Conservation (phyloP, 495 filamentous ascomycete genomes). For the Penicillium nucicola region DNA sequence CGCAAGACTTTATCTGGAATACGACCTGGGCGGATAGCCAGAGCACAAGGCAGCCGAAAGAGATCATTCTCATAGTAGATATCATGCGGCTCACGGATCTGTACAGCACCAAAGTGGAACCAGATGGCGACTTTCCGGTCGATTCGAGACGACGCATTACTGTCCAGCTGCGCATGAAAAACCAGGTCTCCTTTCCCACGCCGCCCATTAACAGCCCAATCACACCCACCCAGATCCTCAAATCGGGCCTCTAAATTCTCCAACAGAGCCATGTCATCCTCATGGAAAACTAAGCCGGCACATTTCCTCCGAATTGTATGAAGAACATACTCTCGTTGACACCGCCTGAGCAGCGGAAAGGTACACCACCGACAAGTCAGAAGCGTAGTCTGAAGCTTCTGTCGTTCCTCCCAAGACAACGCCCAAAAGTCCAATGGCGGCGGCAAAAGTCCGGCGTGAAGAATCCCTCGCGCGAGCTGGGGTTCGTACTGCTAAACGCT, state of each 20-base stretch:
- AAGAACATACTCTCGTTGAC: constrained; percentile 37
- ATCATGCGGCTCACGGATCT: constrained; percentile 24
- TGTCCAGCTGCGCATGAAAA: constrained; percentile 15
- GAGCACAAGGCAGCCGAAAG: constrained; percentile 31
- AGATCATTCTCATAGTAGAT: constrained; percentile 26
- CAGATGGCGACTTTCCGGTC: constrained; percentile 32
- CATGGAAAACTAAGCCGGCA: constrained; percentile 17
- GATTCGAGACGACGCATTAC: constrained; percentile 1
- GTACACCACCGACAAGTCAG: constrained; percentile 47
- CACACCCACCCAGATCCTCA: constrained; percentile 13
- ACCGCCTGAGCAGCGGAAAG: constrained; percentile 35
- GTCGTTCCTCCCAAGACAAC: constrained; percentile 19
- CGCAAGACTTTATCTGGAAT: constrained; percentile 42
- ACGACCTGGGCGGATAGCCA: constrained; percentile 15
- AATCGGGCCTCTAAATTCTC: constrained; percentile 18
- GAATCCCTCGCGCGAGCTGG: constrained; percentile 26
- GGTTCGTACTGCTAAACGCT: constrained; percentile 37
- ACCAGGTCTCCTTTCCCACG: constrained; percentile 32
- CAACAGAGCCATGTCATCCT: constrained; percentile 18
- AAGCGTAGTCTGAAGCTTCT: constrained; percentile 29
- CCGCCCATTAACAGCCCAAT: constrained; percentile 14
- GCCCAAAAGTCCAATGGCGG: constrained; percentile 31
- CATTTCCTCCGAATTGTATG: constrained; percentile 31
- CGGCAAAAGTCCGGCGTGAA: constrained; percentile 40
- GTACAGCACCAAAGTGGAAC: constrained; percentile 36